Evolutionary conservation across 805 yeast genomes (phyloP), one percentile per base, ranked within the genome.

Genomic region (Lipomyces mesembrius): DNA sequence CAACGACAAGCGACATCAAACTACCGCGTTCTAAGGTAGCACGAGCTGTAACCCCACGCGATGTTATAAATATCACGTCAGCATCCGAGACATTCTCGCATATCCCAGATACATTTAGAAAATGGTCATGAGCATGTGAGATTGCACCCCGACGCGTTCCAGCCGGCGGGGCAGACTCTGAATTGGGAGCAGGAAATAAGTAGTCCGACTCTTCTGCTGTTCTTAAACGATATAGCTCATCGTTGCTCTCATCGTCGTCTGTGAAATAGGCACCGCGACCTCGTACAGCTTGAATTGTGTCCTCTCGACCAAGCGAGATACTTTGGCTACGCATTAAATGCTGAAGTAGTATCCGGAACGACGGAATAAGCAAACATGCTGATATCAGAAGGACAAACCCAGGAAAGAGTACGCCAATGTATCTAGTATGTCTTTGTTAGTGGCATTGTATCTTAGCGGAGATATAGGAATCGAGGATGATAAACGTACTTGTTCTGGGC

Each of bases 401-500:
- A 25, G 55, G 55, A 17, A 52, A 3, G 4, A 25, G 34, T 5
- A 52, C 34, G 9, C 34, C 34, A 12, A 52, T 25, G 34, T 25
- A 52, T 22, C 55, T 52, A 25, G 34, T 14, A 52, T 29, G 34
- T 25, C 27, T 29, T 29, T 29, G 5, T 52, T 29, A 52, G 49
- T 4, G 49, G 22, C 22, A 17, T 3, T 17, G 34, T 25, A 52
- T 37, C 39, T 11, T 37, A 29, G 7, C 0, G 7, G 2, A 29
- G 32, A 29, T 37, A 52, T 52, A 17, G 55, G n/a, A 22, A 22
- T 25, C 34, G 22, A 52, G 14, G 9, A 25, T 6, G n/a, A 46
- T 6, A 29, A 6, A 85, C 73, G 67, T 77, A 75, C 73, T 74
- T 70, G 25, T 78, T 77, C 59, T 87, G 79, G 4, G 84, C 84